Evolutionary conservation across 495 filamentous ascomycete genomes (phyloP), one percentile per base, ranked within the genome.

Genomic region (Hypoxylon fragiforme): DNA sequence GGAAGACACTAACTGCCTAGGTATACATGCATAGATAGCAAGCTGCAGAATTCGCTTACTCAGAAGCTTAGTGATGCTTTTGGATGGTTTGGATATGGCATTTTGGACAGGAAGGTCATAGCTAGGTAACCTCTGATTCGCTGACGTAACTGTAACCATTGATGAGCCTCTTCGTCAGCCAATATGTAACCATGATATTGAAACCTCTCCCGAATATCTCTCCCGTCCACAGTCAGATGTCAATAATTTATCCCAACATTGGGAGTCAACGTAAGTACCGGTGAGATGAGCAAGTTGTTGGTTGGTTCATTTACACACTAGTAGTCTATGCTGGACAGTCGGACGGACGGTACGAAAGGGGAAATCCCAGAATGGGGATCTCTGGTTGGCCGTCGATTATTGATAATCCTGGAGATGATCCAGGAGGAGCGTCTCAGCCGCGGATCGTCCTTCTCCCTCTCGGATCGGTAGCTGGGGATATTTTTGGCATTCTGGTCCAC

Each of bases 401-500:
- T 9, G 28, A 48, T 18, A 20, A 38, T 24, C 34, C 18, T 4
- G 1, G 14, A 24, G 50, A 50, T 30, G 28, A 42, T 6, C 45
- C 31, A 48, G 20, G 19, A 35, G 14, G 50, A 37, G 32, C 24
- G 26, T 50, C 38, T 55, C 57, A 61, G 57, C 57, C 57, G 57
- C 57, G 44, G 19, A 42, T 39, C 45, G 53, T 26, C 16, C 7
- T 19, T 11, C 26, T 3, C 22, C 24, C 13, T 13, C 40, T 13
- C 32, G 50, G n/a, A 36, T 21, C 50, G 21, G 42, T 18, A 38
- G 38, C 16, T 16, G 16, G 20, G 42, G 51, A 56, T 62, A 52
- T 56, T 62, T 56, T 49, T 62, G 52, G 51, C 43, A 52, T 19
- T 36, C 57, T 28, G 4, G 34, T 35, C 15, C n/a, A 30, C 50